Evolutionary conservation across 177 flowering plant genomes (phyloP).

Genomic region (Vitis hybrid): DNA sequence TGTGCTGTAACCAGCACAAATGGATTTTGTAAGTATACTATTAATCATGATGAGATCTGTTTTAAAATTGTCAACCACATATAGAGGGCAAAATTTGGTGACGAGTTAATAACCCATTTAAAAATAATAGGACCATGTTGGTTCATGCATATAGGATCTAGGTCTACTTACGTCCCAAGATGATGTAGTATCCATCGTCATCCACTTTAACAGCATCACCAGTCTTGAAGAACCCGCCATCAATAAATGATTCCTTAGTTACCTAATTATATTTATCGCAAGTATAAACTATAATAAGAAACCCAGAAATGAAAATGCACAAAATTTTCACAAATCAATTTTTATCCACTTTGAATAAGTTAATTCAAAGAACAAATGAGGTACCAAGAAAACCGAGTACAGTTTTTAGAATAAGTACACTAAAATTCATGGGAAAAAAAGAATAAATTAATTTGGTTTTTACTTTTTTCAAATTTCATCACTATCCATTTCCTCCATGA

Average conservation of each 20-base stretch:
- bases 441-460: not conserved
- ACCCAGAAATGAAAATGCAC: not conserved
- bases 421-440: not conserved
- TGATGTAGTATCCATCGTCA: slow-evolving; percentile 94
- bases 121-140: not conserved
- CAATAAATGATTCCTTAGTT: slow-evolving; percentile 78
- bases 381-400: not conserved
- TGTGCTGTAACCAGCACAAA: no score
- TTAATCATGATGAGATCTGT: no score
- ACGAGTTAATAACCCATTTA: not conserved
- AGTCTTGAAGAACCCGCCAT: slow-evolving; percentile 91
- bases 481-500: no score
- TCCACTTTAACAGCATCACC: slow-evolving; percentile 88
- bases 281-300: slow-evolving; percentile 6
- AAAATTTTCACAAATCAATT: not conserved
- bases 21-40: no score
- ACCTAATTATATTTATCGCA: slow-evolving; percentile 36
- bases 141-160: not conserved
- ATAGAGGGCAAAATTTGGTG: no score
- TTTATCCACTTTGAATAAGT: not conserved
- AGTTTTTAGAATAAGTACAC: no score
- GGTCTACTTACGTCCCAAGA: slow-evolving; percentile 87
- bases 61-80: no score
- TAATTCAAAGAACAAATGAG: not conserved
- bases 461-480: not conserved